Conservation (phyloP, 345 rosid genomes). For the Crucihimalaya himalaica region DNA sequence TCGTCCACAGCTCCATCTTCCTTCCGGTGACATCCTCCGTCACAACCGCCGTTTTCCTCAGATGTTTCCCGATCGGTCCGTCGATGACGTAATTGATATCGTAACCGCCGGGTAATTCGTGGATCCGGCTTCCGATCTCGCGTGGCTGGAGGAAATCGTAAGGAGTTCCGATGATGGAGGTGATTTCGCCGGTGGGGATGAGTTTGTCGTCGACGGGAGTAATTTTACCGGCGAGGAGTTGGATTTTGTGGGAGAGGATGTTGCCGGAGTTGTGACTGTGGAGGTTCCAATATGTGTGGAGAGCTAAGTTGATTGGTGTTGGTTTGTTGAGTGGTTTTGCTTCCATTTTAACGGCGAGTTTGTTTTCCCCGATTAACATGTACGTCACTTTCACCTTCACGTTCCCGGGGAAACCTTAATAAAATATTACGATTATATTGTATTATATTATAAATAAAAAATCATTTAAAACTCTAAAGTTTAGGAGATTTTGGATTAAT, state of each 20-base stretch:
- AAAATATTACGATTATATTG: too few relatives aligned
- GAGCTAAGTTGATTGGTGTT: conserved; percentile 76
- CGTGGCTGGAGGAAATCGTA: conserved; percentile 62
- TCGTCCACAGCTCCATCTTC: conserved; percentile 75
- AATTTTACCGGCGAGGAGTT: conserved; percentile 47
- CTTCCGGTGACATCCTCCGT: conserved; percentile 60
- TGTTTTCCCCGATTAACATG: conserved; percentile 52
- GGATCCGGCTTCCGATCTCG: conserved; percentile 50
- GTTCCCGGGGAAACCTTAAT: conserved; percentile 72
- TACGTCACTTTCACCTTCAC: conserved; percentile 63
- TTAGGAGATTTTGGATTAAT: too few relatives aligned
- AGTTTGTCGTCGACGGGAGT: conserved; percentile 72
- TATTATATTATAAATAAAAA: too few relatives aligned
- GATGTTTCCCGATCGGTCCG: conserved; percentile 28
- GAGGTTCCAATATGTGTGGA: conserved; percentile 88
- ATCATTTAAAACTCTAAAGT: not conserved
- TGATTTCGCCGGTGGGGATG: conserved; percentile 74
- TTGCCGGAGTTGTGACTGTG: conserved; percentile 64
- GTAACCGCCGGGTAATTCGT: conserved; percentile 59
- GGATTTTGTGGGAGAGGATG: conserved; percentile 64
- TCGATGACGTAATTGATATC: conserved; percentile 78
- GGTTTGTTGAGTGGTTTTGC: conserved; percentile 59
- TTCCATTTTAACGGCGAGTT: conserved; percentile 56
- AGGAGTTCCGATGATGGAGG: conserved; percentile 49
- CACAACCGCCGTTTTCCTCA: conserved; percentile 60